Evolutionary conservation across 2,329 filamentous ascomycete species (phyloP), one percentile per base, ranked within the genome.

Genomic region (Aspergillus fijiensis): DNA sequence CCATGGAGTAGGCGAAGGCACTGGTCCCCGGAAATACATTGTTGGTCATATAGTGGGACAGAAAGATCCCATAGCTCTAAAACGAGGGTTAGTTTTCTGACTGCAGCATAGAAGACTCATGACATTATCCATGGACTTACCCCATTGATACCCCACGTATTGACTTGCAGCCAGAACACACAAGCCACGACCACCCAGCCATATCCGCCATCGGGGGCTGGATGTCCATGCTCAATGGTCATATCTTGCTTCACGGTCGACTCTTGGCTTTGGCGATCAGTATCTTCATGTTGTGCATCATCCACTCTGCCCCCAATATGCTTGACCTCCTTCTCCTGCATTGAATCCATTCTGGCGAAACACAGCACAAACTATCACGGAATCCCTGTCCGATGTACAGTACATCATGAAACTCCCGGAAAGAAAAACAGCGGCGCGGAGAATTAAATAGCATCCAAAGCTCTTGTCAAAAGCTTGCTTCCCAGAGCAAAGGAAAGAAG

Each of bases 21-120:
- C 35, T 39, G 1, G 51, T 56, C 11, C 29, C 47, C 2, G 56
- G 56, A 45, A 51, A 61, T 4, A 42, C 31, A 10, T 57, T 21
- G 31, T 60, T 48, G 31, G 55, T 39, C 31, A 60, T 51, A 33
- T 57, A 60, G 47, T 50, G 54, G 23, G 54, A 58, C 1, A 60
- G 45, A n/a, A 60, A 50, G 6, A 60, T 53, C 2, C 54, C 54
- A 49, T 51, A 60, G 5, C 42, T 49, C 59, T 16, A n/a, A 45
- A 16, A 9, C n/a, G 21, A 10, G 33, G 4, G 14, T 14, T 23
- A 7, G n/a, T 35, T 53, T 45, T 35, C 50, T 33, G 48, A 25
- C 6, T 12, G 4, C 4, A 19, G 10, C 14, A 7, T 1, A 25
- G 4, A 11, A 11, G 1, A 21, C 35, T 25, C n/a, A 19, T 53